phyloP scores from a whole-genome alignment of 768 basidiomycete genomes.

The Phylloporus sp. region DNA sequence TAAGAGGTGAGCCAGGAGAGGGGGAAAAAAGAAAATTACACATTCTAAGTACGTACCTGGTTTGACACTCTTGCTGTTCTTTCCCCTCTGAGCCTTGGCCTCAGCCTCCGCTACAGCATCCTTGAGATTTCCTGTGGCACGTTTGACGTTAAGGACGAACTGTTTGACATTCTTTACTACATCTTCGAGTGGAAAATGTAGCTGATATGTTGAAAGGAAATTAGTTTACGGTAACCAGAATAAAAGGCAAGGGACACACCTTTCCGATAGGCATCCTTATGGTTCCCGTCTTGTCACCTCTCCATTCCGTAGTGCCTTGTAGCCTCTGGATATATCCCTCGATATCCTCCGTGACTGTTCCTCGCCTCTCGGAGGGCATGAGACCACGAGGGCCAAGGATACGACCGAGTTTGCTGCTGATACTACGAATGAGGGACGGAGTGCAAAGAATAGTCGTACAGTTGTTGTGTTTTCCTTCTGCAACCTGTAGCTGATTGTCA shows the following conservation, averaged over 20 bases:
- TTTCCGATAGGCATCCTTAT: slow-evolving; percentile 80
- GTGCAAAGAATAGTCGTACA: slow-evolving; percentile 80
- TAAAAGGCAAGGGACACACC: slow-evolving; percentile 34
- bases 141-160: slow-evolving; percentile 71
- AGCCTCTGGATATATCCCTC: slow-evolving; percentile 76
- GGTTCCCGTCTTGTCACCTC: slow-evolving; percentile 80
- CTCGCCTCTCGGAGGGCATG: slow-evolving; percentile 93
- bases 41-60: slow-evolving; percentile 37
- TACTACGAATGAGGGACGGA: slow-evolving; percentile 69
- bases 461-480: slow-evolving; percentile 64
- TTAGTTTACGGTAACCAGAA: slow-evolving; percentile 2
- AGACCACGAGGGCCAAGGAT: slow-evolving; percentile 85
- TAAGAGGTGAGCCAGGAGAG: background rate
- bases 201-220: slow-evolving; percentile 37
- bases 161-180: slow-evolving; percentile 75
- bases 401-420: slow-evolving; percentile 77
- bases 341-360: slow-evolving; percentile 90
- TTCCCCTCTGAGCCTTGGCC: slow-evolving; percentile 40
- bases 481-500: slow-evolving; percentile 49
- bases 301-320: slow-evolving; percentile 87
- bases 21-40: background rate
- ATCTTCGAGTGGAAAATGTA: slow-evolving; percentile 71
- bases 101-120: slow-evolving; percentile 37
- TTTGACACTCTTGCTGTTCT: slow-evolving; percentile 40
- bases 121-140: slow-evolving; percentile 66